Base-by-base conservation (phyloP, 164 flowering plant genomes). In the Umbilicus rupestris region DNA sequence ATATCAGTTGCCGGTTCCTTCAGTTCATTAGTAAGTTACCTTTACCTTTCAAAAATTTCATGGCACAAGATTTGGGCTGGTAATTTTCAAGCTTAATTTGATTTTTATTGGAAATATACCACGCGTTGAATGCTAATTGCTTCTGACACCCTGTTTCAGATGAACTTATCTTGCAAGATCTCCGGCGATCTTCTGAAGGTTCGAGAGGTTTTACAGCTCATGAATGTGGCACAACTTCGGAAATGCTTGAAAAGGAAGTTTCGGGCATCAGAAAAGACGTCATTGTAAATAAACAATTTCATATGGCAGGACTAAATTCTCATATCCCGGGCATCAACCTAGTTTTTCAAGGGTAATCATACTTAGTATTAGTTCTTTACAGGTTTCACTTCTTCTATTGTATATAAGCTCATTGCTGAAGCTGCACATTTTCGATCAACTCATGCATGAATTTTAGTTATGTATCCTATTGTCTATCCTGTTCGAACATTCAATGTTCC, bases 1-100 rank as follows among this genome's bases (percentile, higher is more conserved):
- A 73, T 65, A 70, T 92, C 72, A 79, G 83, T 58, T 77, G 31
- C 47, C 77, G 59, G 64, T 70, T 88, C 28, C 44, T 85, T 78
- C 73, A 31, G 37, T 84, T 89, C 57, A 63, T 89, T 59, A 91
- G 94, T 92, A 69, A 84, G 88, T 64, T 66, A 20, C 49, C 59
- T 46, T 39, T 29, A 64, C 71, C 62, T 15, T 24, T 60, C 39
- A 24, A 3, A 55, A 33, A 28, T 55, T 12, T 55, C 33, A 9
- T 55, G 22, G 33, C 33, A 55, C 2, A 5, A 17, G 31, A 26
- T 55, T 55, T n/a, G n/a, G n/a, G n/a, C n/a, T n/a, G n/a, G n/a
- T n/a, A n/a, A n/a, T n/a, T n/a, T n/a, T n/a, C n/a, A n/a, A n/a
- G n/a, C n/a, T n/a, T n/a, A n/a, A n/a, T 22, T 20, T 50, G 7